Conservation (phyloP, 1,139 yeast species). For the Yamadazyma blattariae region DNA sequence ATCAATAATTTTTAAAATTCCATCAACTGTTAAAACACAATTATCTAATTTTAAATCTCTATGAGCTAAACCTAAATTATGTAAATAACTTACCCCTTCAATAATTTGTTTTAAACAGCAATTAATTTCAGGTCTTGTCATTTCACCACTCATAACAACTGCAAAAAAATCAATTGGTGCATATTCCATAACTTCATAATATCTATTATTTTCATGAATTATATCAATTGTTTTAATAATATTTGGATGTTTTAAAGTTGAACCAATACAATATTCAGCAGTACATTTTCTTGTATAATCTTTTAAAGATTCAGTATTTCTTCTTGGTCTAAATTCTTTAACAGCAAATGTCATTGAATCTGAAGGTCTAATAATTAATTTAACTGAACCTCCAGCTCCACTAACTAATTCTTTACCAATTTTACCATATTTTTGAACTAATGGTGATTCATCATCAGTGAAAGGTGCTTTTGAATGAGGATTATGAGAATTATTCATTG, state of each 20-base stretch:
- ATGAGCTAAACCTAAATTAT: slow-evolving; percentile 88
- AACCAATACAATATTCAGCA: slow-evolving; percentile 96
- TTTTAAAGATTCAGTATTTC: slow-evolving; percentile 77
- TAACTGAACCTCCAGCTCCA: slow-evolving; percentile 98
- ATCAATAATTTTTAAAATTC: slow-evolving; percentile 88
- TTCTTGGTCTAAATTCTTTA: slow-evolving; percentile 87
- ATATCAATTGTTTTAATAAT: slow-evolving; percentile 92
- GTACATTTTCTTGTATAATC: slow-evolving; percentile 95
- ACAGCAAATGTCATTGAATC: slow-evolving; percentile 92
- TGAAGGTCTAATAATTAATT: slow-evolving; percentile 74
- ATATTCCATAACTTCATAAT: slow-evolving; percentile 96
- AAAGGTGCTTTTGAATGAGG: slow-evolving; percentile 35
- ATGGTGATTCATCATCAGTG: slow-evolving; percentile 56
- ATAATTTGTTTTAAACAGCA: slow-evolving; percentile 88
- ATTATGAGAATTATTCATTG: slow-evolving; percentile 21
- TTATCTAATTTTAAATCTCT: slow-evolving; percentile 93
- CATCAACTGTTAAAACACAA: slow-evolving; percentile 84
- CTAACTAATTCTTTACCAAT: slow-evolving; percentile 89
- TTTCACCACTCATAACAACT: slow-evolving; percentile 93
- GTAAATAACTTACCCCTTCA: slow-evolving; percentile 81
- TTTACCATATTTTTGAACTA: slow-evolving; percentile 83
- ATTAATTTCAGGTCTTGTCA: slow-evolving; percentile 80
- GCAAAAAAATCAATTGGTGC: slow-evolving; percentile 97
- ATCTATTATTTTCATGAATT: slow-evolving; percentile 78
- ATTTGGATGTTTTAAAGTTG: slow-evolving; percentile 91